Evolutionary conservation across 1,139 yeast genomes (phyloP).

Genomic region (Scheffersomyces illinoinensis): DNA sequence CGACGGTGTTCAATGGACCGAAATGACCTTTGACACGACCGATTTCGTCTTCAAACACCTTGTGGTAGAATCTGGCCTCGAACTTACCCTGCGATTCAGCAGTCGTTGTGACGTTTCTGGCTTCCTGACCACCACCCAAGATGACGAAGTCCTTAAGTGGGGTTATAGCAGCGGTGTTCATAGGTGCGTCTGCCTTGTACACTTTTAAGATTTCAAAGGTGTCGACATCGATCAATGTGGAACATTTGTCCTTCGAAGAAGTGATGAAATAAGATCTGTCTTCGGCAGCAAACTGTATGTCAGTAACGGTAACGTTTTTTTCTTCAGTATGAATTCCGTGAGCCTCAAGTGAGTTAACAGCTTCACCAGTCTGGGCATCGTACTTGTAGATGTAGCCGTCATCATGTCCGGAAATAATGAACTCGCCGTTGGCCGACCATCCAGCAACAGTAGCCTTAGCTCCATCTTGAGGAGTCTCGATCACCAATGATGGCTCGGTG

Average conservation of each 20-base stretch:
- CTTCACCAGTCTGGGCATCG: conserved; percentile 74
- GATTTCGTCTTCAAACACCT: conserved; percentile 90
- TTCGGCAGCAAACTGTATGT: conserved; percentile 79
- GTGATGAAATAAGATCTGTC: conserved; percentile 91
- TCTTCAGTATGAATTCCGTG: conserved; percentile 69
- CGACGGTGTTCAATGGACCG: conserved; percentile 95
- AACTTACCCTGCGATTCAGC: conserved; percentile 93
- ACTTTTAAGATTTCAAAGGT: conserved; percentile 71
- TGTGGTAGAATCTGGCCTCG: conserved; percentile 95
- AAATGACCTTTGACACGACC: conserved; percentile 98
- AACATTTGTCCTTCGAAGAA: conserved; percentile 87
- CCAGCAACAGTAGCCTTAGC: conserved; percentile 82
- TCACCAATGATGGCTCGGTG: conserved; percentile 57
- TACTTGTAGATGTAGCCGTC: conserved; percentile 84
- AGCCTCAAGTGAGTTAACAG: conserved; percentile 55
- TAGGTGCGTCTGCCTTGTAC: conserved; percentile 86
- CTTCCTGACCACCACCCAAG: conserved; percentile 99
- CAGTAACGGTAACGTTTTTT: conserved; percentile 60
- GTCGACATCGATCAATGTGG: conserved; percentile 80
- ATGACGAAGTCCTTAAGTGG: conserved; percentile 89
- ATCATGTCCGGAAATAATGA: conserved; percentile 83
- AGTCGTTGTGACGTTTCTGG: conserved; percentile 96
- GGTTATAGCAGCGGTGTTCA: conserved; percentile 94
- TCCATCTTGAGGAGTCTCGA: conserved; percentile 62
- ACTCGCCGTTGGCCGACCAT: conserved; percentile 77